Conservation (phyloP, 805 yeast species). For the Yueomyces sp. region DNA sequence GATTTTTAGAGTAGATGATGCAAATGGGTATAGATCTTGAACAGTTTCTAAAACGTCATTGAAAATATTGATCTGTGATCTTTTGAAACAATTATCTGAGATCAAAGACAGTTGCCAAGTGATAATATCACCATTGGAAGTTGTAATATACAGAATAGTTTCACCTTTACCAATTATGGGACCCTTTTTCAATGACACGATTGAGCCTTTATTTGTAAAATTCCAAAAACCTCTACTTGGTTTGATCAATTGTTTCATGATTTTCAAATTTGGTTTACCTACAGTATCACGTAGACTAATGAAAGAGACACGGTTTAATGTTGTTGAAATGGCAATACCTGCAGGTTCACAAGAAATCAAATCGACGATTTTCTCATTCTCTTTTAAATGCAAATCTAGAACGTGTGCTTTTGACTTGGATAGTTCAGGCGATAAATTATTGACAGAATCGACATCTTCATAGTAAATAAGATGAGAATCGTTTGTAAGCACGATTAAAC, state of each 20-base stretch:
- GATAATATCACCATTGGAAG: slow-evolving; percentile 32
- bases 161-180: slow-evolving; percentile 38
- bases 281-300: slow-evolving; percentile 51
- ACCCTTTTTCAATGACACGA: slow-evolving; percentile 48
- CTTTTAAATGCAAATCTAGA: slow-evolving; percentile 12
- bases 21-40: slow-evolving; percentile 37
- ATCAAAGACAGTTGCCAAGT: slow-evolving; percentile 36
- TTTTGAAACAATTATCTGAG: slow-evolving; percentile 26
- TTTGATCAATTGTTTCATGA: slow-evolving; percentile 18
- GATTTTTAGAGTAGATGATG: slow-evolving; percentile 36
- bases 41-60: slow-evolving; percentile 29
- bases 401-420: slow-evolving; percentile 17
- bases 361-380: slow-evolving; percentile 39
- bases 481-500: slow-evolving; percentile 17
- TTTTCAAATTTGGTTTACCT: slow-evolving; percentile 38
- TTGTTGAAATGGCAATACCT: slow-evolving; percentile 61
- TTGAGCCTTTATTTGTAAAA: slow-evolving; percentile 24
- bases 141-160: slow-evolving; percentile 28
- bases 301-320: slow-evolving; percentile 50
- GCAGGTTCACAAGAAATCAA: slow-evolving; percentile 57
- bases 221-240: slow-evolving; percentile 24
- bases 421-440: slow-evolving; percentile 16
- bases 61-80: slow-evolving; percentile 26
- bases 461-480: slow-evolving; percentile 53
- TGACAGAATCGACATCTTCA: slow-evolving; percentile 47